Evolutionary conservation across 192 early-diverging fungal genomes (phyloP), one percentile per base, ranked within the genome.

Genomic region (Podila minutissima): DNA sequence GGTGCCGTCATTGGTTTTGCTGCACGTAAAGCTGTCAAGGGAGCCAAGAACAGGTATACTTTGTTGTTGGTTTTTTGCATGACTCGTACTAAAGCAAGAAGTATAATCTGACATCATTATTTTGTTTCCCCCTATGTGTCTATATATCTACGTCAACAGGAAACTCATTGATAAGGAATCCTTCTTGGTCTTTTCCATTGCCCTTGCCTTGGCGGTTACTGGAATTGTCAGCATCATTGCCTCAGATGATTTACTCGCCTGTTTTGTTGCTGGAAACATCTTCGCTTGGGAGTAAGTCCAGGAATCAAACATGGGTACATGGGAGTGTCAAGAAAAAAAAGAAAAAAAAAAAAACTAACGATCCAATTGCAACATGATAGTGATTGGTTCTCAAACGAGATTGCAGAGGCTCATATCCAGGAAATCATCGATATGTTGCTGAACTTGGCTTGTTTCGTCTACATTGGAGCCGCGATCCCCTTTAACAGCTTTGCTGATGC

Each of bases 391-490:
- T 89, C 91, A 49, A 78, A 93, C 28, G 93, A 96, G 67, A 91
- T 92, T 22, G 86, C 93, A 35, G 92, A 94, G 58, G 91, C 94
- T 2, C 91, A 95, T 26, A 87, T 98, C 31, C 96, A 98, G 83
- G 96, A 97, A 82, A 92, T 94, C 4, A 88, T 99, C 57, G 96
- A 97, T 72, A 92, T 89, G 77, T 82, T 99, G 71, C 75, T 98
- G 49, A 97, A 96, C 82, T 82, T 95, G 69, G 83, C 94, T 5
- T 93, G 95, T 51, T 99, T 99, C 85, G 89, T 98, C 22, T 98
- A 93, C 68, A 92, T 96, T 84, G 95, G 94, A 28, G 82, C 93
- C 11, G 86, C 89, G 15, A 92, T 95, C 55, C 94, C 95, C 0
- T 95, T 92, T 90, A 68, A 82, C 2, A 82, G 87, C 29, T 95